Base-by-base conservation (phyloP, 2,329 filamentous ascomycete genomes). In the Fusarium humuli region DNA sequence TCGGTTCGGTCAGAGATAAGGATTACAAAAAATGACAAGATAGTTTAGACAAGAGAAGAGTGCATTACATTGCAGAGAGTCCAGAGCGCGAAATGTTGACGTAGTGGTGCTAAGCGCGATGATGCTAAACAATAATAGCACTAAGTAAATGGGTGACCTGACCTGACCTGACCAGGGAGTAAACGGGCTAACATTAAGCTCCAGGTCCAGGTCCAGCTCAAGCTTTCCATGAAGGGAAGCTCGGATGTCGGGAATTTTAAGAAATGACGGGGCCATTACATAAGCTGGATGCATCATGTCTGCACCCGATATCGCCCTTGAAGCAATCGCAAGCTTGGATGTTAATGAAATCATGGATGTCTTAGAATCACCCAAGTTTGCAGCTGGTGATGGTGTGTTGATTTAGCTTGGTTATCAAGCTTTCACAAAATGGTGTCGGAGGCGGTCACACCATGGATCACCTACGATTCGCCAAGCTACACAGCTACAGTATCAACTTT, bases 191-290 rank as follows among this genome's bases (percentile, higher is more conserved):
- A 40, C 25, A 23, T 52, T 23, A 52, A 49, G 47, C 47, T 42
- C 49, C 49, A 53, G 49, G 18, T 52, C 34, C 18, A 37, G 18
- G 5, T 37, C 34, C 34, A 37, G 34, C 34, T 37, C 34, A n/a
- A 37, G 34, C 34, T 37, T 37, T 37, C 34, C 34, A 37, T 53
- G 23, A 29, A 41, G 49, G 53, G 53, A 57, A 64, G 63, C 70
- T 70, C 55, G 67, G 70, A 65, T 57, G 52, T 67, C 63, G 62
- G 61, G 40, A n/a, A 25, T 30, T 42, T 57, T 49, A 16, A 44
- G 44, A 49, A 49, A 71, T 70, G 70, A 71, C 57, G 59, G 53
- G 22, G 50, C 40, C 59, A 72, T 72, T 72, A 72, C 67, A 71
- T 72, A 72, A 72, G 57, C 69, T 58, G 14, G 27, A 57, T 34